These are phyloP conservation scores for Peronospora destructor DNA, from an alignment of 352 stramenopile genomes.

Conservation along the genomic window DNA sequence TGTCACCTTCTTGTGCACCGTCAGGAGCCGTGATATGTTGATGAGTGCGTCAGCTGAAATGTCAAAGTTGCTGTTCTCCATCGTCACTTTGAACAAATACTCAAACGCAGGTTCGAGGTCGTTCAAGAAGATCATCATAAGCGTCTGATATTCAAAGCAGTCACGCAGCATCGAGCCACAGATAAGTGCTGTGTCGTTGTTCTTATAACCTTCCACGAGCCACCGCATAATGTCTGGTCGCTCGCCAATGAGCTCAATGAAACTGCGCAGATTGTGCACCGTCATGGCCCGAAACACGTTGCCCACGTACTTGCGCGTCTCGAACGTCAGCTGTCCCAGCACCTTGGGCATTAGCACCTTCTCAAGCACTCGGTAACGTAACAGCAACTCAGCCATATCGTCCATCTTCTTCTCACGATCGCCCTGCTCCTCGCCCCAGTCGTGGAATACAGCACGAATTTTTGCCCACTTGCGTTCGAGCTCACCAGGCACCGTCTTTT, in stretches of 20 bases:
- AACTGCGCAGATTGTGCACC: slow-evolving; percentile 56
- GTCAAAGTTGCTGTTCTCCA: slow-evolving; percentile 77
- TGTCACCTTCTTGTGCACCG: slow-evolving; percentile 54
- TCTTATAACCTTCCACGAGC: slow-evolving; percentile 68
- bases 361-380: slow-evolving; percentile 67
- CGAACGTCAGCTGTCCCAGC: slow-evolving; percentile 63
- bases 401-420: slow-evolving; percentile 77
- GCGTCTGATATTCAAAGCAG: slow-evolving; percentile 60
- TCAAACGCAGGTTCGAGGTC: slow-evolving; percentile 60
- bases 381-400: slow-evolving; percentile 64
- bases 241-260: slow-evolving; percentile 54
- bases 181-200: slow-evolving; percentile 66
- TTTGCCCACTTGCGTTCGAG: slow-evolving; percentile 68
- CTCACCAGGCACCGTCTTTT: slow-evolving; percentile 65
- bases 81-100: slow-evolving; percentile 61
- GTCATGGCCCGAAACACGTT: slow-evolving; percentile 74
- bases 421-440: slow-evolving; percentile 62
- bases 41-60: slow-evolving; percentile 77
- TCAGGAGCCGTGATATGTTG: slow-evolving; percentile 69
- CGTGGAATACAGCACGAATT: slow-evolving; percentile 68
- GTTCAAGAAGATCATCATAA: slow-evolving; percentile 54
- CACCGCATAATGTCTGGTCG: slow-evolving; percentile 62
- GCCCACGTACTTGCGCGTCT: slow-evolving; percentile 77
- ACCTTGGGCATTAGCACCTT: slow-evolving; percentile 70
- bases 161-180: slow-evolving; percentile 77